These are phyloP conservation scores for Lactarius hatsudake DNA, from an alignment of 768 basidiomycete species.

Conservation along the genomic window DNA sequence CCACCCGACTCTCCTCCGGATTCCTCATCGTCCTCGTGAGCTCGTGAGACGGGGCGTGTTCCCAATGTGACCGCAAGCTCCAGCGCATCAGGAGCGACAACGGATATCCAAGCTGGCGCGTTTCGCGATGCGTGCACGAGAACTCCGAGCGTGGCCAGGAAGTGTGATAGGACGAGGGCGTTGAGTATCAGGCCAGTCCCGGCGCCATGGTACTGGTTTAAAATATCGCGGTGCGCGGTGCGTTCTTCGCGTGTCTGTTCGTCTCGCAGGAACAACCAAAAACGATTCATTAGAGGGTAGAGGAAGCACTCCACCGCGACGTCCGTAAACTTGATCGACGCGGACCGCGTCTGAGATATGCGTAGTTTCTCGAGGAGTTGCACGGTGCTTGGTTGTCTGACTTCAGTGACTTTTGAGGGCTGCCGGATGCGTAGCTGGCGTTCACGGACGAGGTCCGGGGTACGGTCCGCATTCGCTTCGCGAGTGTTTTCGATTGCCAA, in stretches of 20 bases:
- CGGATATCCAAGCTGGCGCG: conserved; percentile 73
- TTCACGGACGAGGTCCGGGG: conserved; percentile 67
- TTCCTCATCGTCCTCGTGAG: conserved; percentile 35
- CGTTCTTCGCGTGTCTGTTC: conserved; percentile 74
- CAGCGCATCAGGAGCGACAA: conserved; percentile 78
- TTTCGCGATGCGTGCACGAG: conserved; percentile 81
- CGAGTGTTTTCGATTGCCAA: conserved; percentile 61
- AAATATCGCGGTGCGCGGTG: conserved; percentile 52
- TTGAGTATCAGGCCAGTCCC: conserved; percentile 83
- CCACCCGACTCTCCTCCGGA: conserved; percentile 21
- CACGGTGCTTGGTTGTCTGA: conserved; percentile 29
- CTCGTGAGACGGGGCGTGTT: conserved; percentile 54
- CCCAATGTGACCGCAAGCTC: conserved; percentile 84
- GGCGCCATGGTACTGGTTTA: conserved; percentile 62
- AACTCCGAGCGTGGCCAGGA: conserved; percentile 71
- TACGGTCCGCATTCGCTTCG: conserved; percentile 50
- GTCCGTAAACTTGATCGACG: conserved; percentile 51
- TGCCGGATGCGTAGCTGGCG: conserved; percentile 66
- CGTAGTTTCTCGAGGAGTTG: conserved; percentile 20
- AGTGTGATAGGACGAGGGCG: conserved; percentile 71
- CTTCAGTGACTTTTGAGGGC: conserved; percentile 46
- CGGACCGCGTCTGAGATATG: conserved; percentile 15
- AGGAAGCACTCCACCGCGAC: conserved; percentile 88
- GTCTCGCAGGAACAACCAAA: conserved; percentile 92
- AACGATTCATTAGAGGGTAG: conserved; percentile 86